phyloP scores from a whole-genome alignment of 2,329 filamentous ascomycete species.

The Calonectria montana region DNA sequence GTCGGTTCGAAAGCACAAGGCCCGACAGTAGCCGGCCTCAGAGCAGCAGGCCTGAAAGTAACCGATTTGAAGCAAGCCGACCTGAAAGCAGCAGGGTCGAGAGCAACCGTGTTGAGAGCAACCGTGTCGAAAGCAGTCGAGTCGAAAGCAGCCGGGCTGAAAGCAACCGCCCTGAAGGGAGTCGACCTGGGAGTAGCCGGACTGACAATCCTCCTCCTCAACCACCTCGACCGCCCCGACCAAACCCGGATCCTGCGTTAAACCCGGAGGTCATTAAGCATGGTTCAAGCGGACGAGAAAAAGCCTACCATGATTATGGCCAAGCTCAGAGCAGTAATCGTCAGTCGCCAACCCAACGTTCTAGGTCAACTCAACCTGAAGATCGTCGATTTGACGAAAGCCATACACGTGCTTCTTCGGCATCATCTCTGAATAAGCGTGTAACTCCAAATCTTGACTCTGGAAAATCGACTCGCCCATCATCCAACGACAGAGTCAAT shows the following conservation, averaged over 20 bases:
- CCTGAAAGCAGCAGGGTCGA: background rate
- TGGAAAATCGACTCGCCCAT: constrained; percentile 41
- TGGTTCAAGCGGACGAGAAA: constrained; percentile 55
- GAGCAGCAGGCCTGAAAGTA: background rate
- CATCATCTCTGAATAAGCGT: constrained; percentile 43
- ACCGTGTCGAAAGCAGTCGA: background rate
- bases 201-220: constrained; percentile 47
- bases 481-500: constrained; percentile 48
- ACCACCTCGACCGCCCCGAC: constrained; percentile 41
- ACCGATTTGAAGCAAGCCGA: background rate
- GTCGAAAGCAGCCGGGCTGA: background rate
- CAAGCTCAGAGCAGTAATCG: constrained; percentile 29
- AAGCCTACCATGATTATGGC: constrained; percentile 51
- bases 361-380: constrained; percentile 42
- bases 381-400: constrained; percentile 42
- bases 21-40: background rate
- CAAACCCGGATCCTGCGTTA: constrained; percentile 49
- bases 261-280: constrained; percentile 58
- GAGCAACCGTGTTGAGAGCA: background rate
- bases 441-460: constrained; percentile 42
- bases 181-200: constrained; percentile 32
- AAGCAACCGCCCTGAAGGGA: background rate
- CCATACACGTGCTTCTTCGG: constrained; percentile 40
- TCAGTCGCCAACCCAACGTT: constrained; percentile 46
- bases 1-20: background rate